Conservation (phyloP, 495 filamentous ascomycete genomes). For the Aspergillus sparsus region DNA sequence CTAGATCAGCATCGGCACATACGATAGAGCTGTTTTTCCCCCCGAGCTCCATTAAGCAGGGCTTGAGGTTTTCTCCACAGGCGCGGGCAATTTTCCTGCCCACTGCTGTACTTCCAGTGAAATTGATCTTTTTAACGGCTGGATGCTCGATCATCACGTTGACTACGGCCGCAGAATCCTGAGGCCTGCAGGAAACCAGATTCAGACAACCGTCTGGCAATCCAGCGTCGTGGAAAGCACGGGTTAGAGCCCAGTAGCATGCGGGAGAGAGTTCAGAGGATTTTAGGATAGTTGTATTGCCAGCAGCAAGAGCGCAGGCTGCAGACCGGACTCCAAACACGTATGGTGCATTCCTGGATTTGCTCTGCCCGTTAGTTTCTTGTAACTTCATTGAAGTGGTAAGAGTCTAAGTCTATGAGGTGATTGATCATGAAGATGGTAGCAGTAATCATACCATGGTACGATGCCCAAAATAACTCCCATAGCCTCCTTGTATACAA, state of each 20-base stretch:
- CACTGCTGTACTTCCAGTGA: constrained; percentile 59
- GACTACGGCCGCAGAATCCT: constrained; percentile 57
- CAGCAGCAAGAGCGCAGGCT: constrained; percentile 75
- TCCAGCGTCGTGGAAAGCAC: constrained; percentile 71
- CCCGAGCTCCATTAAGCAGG: constrained; percentile 62
- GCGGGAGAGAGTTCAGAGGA: constrained; percentile 73
- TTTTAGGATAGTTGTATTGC: constrained; percentile 76
- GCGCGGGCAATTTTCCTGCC: constrained; percentile 57
- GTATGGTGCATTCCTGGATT: constrained; percentile 63
- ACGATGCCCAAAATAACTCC: constrained; percentile 81
- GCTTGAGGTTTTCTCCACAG: constrained; percentile 57
- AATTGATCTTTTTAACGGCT: constrained; percentile 61
- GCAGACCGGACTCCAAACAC: constrained; percentile 67
- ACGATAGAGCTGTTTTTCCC: constrained; percentile 63
- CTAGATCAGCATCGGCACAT: constrained; percentile 56
- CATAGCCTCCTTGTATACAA: constrained; percentile 76
- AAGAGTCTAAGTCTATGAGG: not conserved
- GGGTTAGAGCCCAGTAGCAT: constrained; percentile 69
- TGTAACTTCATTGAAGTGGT: too few relatives aligned
- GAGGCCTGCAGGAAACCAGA: constrained; percentile 50
- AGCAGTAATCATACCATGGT: constrained; percentile 62
- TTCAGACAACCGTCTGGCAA: constrained; percentile 59
- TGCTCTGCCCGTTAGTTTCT: not conserved
- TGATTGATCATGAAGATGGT: not conserved
- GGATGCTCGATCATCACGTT: constrained; percentile 58